Evolutionary conservation across 2,329 filamentous ascomycete genomes (phyloP).

Genomic region (Phyllosticta capitalensis): DNA sequence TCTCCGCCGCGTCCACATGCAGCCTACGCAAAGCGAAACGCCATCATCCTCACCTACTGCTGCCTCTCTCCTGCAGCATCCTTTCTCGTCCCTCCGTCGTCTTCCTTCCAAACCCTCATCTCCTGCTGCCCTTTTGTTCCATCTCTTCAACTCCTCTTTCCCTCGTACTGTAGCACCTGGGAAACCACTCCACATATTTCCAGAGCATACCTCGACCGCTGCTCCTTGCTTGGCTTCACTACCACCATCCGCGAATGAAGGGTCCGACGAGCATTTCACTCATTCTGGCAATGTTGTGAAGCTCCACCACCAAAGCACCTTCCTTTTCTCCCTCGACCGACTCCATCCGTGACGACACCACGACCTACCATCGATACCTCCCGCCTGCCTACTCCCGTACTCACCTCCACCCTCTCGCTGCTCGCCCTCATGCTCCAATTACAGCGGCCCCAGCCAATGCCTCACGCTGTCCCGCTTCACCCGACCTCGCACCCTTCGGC

Average conservation of each 20-base stretch:
- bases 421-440: slow-evolving; percentile 30
- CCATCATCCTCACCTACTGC: slow-evolving; percentile 11
- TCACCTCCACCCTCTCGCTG: background rate
- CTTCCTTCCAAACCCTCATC: slow-evolving; percentile 11
- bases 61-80: background rate
- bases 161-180: slow-evolving; percentile 6
- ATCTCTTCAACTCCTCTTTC: background rate
- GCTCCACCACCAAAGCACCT: slow-evolving; percentile 6
- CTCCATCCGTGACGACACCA: slow-evolving; percentile 12
- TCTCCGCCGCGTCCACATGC: slow-evolving; percentile 23
- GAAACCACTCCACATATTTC: slow-evolving; percentile 11
- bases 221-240: slow-evolving; percentile 12
- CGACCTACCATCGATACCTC: background rate
- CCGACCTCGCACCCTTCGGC: slow-evolving; percentile 20
- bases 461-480: slow-evolving; percentile 29
- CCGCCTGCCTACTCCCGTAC: background rate
- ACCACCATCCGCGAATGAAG: background rate
- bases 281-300: slow-evolving; percentile 11
- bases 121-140: slow-evolving; percentile 12
- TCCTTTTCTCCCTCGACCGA: too few relatives aligned
- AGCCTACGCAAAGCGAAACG: slow-evolving; percentile 17
- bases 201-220: slow-evolving; percentile 6
- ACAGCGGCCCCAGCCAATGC: slow-evolving; percentile 32
- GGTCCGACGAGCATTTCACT: slow-evolving; percentile 8
- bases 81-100: slow-evolving; percentile 5